These are phyloP conservation scores for Cystobasidium onofrii DNA, from an alignment of 768 basidiomycete species.

Conservation along the genomic window DNA sequence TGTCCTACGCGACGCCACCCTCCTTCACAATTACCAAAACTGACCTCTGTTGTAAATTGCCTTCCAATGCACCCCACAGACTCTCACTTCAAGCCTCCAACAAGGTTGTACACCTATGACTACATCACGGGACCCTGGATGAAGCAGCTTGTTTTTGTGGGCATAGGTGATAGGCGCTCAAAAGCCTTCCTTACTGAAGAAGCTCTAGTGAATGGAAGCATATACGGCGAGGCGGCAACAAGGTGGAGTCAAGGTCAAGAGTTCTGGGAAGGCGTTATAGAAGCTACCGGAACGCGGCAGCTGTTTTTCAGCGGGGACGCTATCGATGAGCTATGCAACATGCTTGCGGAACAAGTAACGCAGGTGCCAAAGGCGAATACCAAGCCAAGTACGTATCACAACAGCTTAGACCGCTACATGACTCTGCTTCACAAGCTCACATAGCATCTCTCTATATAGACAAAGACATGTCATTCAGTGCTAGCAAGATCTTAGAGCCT, in stretches of 20 bases:
- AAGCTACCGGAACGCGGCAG: not conserved
- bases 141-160: not conserved
- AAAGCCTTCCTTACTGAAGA: slow-evolving; percentile 16
- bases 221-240: not conserved
- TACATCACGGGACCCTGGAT: slow-evolving; percentile 16
- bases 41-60: not conserved
- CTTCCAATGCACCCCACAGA: not conserved
- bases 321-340: slow-evolving; percentile 20
- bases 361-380: not conserved
- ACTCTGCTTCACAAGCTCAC: no score
- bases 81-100: not conserved
- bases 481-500: not conserved
- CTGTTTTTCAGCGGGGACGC: slow-evolving; percentile 21
- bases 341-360: not conserved
- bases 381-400: slow-evolving; percentile 2
- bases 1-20: not conserved
- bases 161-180: slow-evolving; percentile 3
- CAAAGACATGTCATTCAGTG: not conserved
- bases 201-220: not conserved
- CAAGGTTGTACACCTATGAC: slow-evolving; percentile 1
- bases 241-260: not conserved
- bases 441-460: not conserved
- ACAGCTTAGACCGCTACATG: no score
- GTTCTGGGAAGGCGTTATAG: slow-evolving; percentile 20
- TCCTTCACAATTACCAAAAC: not conserved